Base-by-base conservation (phyloP, 2,329 filamentous ascomycete genomes). In the Arthrobotrys conoides region DNA sequence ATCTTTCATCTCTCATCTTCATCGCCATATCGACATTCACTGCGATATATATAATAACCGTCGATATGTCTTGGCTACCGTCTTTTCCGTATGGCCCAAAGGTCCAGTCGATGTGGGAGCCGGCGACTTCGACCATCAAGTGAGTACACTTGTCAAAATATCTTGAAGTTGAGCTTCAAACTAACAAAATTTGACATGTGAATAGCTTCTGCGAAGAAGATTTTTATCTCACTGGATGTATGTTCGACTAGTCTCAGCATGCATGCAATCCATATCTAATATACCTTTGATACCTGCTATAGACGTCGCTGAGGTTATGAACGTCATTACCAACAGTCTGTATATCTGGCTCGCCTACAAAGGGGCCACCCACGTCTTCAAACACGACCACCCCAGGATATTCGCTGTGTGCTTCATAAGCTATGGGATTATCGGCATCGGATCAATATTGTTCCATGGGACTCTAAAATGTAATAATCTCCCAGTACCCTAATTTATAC, bases 291-390 rank as follows among this genome's bases (percentile, higher is more conserved):
- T n/a, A n/a, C n/a, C n/a, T n/a, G n/a, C n/a, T 64, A 30, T 38
- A 80, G 80, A 79, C 64, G 84, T 80, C 80, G 81, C 81, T 55
- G 82, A 83, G 72, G 76, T 84, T 20, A 82, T 85, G 76, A 85
- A 92, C 85, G 92, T 93, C 2, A 82, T 94, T 36, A 97, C 93
- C 38, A 97, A 97, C 84, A 84, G 92, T 2, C 86, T 96, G 24
- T 97, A 97, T 84, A 87, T 97, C 81, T 92, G 88, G 84, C 88
- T 97, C 20, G 93, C 93, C 6, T 85, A 89, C 81, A 91, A 91
- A 83, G 94, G 94, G 24, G 89, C 96, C 79, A 85, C 87, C 69
- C 93, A 90, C 84, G 96, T 93, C 84, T 83, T 91, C 46, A 88
- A 87, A 80, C 87, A 96, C 84, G 87, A 88, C 16, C 93, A 97